Percentiles rank a stretch among this genome's conserved stretches.
phyloP scores from a whole-genome alignment of 2,329 filamentous ascomycete species.

The Calcarisporium arbuscula region DNA sequence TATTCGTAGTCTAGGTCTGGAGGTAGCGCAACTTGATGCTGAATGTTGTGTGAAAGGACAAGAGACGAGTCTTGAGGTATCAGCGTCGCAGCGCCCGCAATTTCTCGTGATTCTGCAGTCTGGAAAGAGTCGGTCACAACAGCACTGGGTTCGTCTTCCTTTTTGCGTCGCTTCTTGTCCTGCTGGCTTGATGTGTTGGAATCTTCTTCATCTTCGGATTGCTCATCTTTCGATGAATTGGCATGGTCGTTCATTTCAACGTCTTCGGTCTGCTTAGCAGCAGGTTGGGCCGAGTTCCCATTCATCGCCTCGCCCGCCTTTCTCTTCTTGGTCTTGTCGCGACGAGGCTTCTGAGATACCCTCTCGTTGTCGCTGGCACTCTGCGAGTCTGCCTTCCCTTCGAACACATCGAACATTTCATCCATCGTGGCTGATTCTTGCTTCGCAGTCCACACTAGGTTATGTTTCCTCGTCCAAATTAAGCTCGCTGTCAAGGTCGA shows the following conservation, averaged over 20 bases:
- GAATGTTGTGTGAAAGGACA: constrained; percentile 91
- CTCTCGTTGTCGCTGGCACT: constrained; percentile 39
- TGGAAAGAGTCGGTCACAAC: constrained; percentile 91
- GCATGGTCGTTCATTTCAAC: constrained; percentile 36
- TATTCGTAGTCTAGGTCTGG: constrained; percentile 93
- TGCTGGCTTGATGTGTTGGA: constrained; percentile 43
- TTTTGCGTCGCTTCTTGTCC: constrained; percentile 58
- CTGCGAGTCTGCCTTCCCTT: constrained; percentile 46
- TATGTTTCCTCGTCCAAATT: too few relatives aligned
- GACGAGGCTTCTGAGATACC: constrained; percentile 41
- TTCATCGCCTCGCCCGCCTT: constrained; percentile 78
- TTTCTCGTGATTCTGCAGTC: constrained; percentile 87
- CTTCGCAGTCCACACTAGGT: too few relatives aligned
- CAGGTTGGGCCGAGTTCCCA: constrained; percentile 13
- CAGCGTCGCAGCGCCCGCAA: constrained; percentile 71
- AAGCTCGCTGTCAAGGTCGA: too few relatives aligned
- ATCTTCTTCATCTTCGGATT: constrained; percentile 27
- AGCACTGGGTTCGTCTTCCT: constrained; percentile 60
- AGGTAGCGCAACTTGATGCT: constrained; percentile 93
- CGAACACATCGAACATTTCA: constrained; percentile 78
- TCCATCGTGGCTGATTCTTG: constrained; percentile 46
- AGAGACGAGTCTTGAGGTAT: constrained; percentile 62
- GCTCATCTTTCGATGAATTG: constrained; percentile 30
- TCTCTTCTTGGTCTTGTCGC: constrained; percentile 72
- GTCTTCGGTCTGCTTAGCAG: constrained; percentile 14